Base-by-base conservation (phyloP, 176 grass and related monocot genomes). In the Otatea glauca region DNA sequence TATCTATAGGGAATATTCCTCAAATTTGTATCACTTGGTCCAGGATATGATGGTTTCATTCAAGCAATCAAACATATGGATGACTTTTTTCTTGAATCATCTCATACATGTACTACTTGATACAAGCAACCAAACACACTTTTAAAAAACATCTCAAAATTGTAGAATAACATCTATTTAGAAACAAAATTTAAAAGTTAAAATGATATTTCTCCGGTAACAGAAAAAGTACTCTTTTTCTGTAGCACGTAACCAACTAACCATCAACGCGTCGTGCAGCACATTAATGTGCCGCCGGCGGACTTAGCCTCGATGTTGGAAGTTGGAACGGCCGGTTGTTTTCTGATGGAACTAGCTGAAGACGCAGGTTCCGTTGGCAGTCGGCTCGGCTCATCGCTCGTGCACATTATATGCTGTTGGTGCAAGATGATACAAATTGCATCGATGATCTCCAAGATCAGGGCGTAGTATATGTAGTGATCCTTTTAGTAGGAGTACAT, bases 321-420 rank as follows among this genome's bases (percentile, higher is more conserved):
- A 3, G 55, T 59, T 59, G 21, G 62, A 17, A 17, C 62, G 17
- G 27, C 13, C 25, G 37, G 73, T 56, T 17, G 63, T 44, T 85
- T 76, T 85, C 63, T 32, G 83, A 77, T 10, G 82, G 61, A 25
- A 37, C 65, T 7, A 23, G 2, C 45, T 47, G 61, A 77, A 34
- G 49, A 27, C 82, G 63, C 63, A 65, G 53, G 61, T 68, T 51
- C 0, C 61, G 82, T 68, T 68, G 62, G 61, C 81, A 5, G 23
- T 12, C 11, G 20, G 32, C 59, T 75, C 45, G 34, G 59, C 82
- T 53, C 45, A 5, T 7, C 35, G 35, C 41, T 64, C 35, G 71
- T 18, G 82, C 32, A 27, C 71, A 67, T 53, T 74, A 65, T 62
- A 16, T 8, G 27, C 35, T 55, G 21, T 41, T 15, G 48, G 12